phyloP scores from a whole-genome alignment of 331 rosid genomes.

The Arachis monticola region DNA sequence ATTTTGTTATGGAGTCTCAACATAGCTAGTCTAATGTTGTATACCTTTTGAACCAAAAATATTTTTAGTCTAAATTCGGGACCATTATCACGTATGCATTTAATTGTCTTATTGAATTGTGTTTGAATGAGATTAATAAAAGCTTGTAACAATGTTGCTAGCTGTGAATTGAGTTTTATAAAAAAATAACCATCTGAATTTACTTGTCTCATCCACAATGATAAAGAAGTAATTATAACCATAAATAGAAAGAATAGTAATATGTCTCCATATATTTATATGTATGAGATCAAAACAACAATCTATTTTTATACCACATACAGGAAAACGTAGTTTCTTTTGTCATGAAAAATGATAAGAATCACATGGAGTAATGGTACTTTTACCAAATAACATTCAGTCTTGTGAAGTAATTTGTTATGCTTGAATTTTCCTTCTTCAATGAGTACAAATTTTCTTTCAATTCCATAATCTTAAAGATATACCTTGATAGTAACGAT shows the following conservation, averaged over 20 bases:
- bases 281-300: background rate
- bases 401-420: no score
- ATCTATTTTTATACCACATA: background rate
- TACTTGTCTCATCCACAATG: background rate
- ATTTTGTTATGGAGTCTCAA: background rate
- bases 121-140: background rate
- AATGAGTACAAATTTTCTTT: no score
- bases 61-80: background rate
- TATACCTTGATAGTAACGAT: no score
- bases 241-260: background rate
- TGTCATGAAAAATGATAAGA: background rate
- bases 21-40: background rate
- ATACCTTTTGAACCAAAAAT: background rate
- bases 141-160: no score
- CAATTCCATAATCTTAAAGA: no score
- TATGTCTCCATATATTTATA: background rate
- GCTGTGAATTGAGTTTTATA: background rate
- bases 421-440: no score
- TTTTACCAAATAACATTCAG: no score
- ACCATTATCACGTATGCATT: background rate
- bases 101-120: background rate
- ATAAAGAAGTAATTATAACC: background rate
- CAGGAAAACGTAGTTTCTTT: no score
- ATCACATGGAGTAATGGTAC: no score
- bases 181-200: background rate